Conservation (phyloP, 1,284 basidiomycete species). For the Porphyrellus sp. region DNA sequence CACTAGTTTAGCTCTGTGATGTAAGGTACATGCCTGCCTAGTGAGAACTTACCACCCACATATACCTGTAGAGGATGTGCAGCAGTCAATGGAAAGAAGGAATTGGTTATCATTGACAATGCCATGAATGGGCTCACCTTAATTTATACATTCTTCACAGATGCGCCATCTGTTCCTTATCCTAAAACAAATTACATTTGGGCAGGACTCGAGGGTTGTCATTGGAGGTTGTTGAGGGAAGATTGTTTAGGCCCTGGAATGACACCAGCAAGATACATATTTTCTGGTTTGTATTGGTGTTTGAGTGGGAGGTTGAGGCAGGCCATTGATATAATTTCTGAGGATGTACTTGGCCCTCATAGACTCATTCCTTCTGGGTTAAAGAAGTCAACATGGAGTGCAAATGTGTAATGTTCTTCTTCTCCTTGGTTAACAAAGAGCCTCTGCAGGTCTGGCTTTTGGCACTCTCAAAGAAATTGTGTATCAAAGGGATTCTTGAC, state of each 20-base stretch:
- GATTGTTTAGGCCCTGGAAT: conserved; percentile 16
- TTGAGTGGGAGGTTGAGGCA: conserved; percentile 7
- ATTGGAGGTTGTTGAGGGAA: conserved; percentile 10
- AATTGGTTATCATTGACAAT: conserved; percentile 10
- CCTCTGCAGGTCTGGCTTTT: background rate
- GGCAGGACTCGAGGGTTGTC: conserved; percentile 10
- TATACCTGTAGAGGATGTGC: background rate
- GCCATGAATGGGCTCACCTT: conserved; percentile 1
- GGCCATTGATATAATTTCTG: conserved; percentile 6
- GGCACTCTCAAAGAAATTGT: background rate
- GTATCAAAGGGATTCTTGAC: conserved; percentile 1
- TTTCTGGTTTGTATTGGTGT: conserved; percentile 8
- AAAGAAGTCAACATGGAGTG: background rate
- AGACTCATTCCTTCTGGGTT: background rate
- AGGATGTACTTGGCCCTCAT: background rate
- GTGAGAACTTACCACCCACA: background rate
- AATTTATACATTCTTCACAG: conserved; percentile 3
- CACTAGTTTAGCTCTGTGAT: conserved; percentile 12
- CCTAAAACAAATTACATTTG: conserved; percentile 13
- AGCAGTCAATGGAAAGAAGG: conserved; percentile 1
- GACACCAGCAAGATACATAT: conserved; percentile 11
- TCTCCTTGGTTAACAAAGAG: background rate
- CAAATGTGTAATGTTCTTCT: background rate
- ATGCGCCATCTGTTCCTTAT: background rate
- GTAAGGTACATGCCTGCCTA: background rate